phyloP scores from a whole-genome alignment of 164 flowering plant species.

The Umbilicus rupestris region DNA sequence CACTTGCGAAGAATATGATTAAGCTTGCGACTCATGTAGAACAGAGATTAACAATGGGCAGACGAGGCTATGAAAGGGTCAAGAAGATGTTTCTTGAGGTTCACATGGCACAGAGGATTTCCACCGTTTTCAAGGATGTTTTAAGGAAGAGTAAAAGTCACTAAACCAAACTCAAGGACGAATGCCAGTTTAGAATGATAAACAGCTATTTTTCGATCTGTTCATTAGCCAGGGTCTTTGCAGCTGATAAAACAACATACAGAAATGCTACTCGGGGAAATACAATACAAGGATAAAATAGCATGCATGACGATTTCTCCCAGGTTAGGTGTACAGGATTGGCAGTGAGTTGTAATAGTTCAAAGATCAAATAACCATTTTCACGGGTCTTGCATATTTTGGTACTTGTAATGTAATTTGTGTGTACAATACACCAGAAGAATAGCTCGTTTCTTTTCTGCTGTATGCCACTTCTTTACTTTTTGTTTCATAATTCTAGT shows the following conservation, averaged over 20 bases:
- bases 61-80: slow-evolving; percentile 74
- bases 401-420: neutral
- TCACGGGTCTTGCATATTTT: neutral
- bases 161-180: neutral
- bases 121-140: slow-evolving; percentile 64
- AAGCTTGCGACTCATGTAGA: slow-evolving; percentile 72
- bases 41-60: slow-evolving; percentile 74
- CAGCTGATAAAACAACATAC: too few species aligned
- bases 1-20: slow-evolving; percentile 75
- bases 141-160: slow-evolving; percentile 23
- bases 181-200: neutral
- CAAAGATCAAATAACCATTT: neutral
- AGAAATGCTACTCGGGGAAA: too few species aligned
- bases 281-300: too few species aligned
- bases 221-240: neutral
- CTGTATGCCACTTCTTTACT: neutral
- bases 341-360: neutral
- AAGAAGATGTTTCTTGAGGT: slow-evolving; percentile 70
- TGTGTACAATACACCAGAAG: neutral
- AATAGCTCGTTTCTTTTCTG: neutral
- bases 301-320: neutral
- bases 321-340: neutral
- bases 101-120: slow-evolving; percentile 81
- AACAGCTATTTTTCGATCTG: neutral
- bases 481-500: neutral